A percentile compares a stretch with the other conserved stretches of the same genome.
Evolutionary conservation across 371 early-diverging fungal genomes (phyloP).

Genomic region (Mucor plumbeus): DNA sequence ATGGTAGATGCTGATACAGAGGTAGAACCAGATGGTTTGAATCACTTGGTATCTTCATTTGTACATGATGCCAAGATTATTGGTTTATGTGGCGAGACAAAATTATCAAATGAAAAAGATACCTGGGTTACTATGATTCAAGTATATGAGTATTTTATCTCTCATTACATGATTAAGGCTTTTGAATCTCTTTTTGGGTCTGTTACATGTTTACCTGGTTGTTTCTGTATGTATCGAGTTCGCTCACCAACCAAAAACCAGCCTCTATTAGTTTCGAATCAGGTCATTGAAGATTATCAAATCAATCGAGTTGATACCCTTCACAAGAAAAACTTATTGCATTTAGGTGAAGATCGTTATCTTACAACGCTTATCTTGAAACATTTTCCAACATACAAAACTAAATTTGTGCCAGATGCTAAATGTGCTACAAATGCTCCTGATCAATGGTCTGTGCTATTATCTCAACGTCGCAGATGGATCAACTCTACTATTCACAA

Average conservation of each 20-base stretch:
- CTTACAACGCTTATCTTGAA: conserved; percentile 99
- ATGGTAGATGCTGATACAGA: conserved; percentile 76
- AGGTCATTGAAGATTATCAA: conserved; percentile 94
- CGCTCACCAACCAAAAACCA: conserved; percentile 79
- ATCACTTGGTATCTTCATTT: conserved; percentile 70
- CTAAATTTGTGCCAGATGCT: conserved; percentile 96
- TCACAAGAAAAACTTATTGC: conserved; percentile 92
- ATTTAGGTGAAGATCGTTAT: conserved; percentile 89
- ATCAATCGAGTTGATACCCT: conserved; percentile 96
- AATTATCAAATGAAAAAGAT: conserved; percentile 81
- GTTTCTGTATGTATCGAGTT: conserved; percentile 93
- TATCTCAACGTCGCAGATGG: conserved; percentile 98
- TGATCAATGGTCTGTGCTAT: conserved; percentile 89
- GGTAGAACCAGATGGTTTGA: conserved; percentile 67
- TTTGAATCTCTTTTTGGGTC: conserved; percentile 88
- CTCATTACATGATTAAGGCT: conserved; percentile 92
- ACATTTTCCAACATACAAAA: conserved; percentile 96
- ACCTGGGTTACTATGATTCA: conserved; percentile 94
- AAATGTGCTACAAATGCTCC: conserved; percentile 97
- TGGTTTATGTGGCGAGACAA: conserved; percentile 85
- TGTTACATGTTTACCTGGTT: conserved; percentile 92
- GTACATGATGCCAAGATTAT: conserved; percentile 76
- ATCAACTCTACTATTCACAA: conserved; percentile 99
- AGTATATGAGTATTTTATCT: conserved; percentile 80
- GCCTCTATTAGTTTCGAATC: conserved; percentile 90